Evolutionary conservation across 768 basidiomycete species (phyloP).

Genomic region (Termitomyces sp.): DNA sequence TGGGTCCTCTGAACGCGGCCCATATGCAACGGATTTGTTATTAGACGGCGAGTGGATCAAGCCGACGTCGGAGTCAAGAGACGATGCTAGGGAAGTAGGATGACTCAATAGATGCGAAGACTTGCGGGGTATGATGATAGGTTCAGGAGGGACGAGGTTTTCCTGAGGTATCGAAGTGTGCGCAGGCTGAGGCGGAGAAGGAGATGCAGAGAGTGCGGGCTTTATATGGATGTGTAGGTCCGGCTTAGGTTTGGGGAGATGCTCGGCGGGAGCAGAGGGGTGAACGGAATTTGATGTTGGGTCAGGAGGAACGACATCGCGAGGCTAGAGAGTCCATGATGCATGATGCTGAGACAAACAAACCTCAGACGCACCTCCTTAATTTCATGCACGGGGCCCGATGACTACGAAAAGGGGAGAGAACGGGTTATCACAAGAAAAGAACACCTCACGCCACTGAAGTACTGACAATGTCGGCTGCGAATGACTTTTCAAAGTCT

Average conservation of each 20-base stretch:
- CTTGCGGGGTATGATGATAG: not conserved
- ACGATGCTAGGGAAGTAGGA: not conserved
- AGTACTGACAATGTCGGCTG: not conserved
- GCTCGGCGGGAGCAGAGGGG: not conserved
- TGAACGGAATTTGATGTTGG: not conserved
- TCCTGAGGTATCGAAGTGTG: not conserved
- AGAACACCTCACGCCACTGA: not conserved
- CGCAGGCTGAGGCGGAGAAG: not conserved
- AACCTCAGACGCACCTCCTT: not conserved
- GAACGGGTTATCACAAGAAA: not conserved
- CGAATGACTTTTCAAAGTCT: constrained; percentile 4
- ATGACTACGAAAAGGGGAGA: not conserved
- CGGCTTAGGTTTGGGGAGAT: not conserved
- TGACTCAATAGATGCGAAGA: not conserved
- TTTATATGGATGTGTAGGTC: not conserved
- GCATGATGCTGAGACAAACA: not conserved
- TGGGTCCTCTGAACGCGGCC: constrained; percentile 60
- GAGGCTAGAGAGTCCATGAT: not conserved
- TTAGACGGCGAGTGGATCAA: constrained; percentile 26
- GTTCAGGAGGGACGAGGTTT: not conserved
- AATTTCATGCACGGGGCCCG: not conserved
- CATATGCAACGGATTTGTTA: constrained; percentile 28
- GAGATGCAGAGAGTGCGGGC: not conserved
- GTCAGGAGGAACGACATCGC: not conserved
- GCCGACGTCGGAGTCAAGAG: not conserved